A percentile compares a stretch with the other conserved stretches of the same genome.
Conservation (phyloP, 768 basidiomycete species). For the Mycena sanguinolenta region DNA sequence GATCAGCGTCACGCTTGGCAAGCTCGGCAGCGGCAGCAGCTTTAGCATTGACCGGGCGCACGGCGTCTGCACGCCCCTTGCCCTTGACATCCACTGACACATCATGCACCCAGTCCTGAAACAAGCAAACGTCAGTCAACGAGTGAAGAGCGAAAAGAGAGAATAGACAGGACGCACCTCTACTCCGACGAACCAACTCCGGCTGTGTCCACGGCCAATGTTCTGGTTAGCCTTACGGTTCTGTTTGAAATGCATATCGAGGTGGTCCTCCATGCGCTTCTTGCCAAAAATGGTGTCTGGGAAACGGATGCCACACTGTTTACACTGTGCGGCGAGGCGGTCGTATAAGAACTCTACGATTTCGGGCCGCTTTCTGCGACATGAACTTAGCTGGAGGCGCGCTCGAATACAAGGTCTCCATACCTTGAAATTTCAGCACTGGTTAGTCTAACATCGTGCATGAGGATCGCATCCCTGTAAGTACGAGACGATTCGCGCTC, state of each 20-base stretch:
- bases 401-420: slow-evolving; percentile 3
- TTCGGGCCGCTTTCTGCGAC: slow-evolving; percentile 66
- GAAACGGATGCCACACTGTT: slow-evolving; percentile 93
- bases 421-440: slow-evolving; percentile 83
- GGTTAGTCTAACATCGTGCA: slow-evolving; percentile 71
- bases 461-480: slow-evolving; percentile 73
- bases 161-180: slow-evolving; percentile 68
- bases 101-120: slow-evolving; percentile 92
- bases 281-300: slow-evolving; percentile 79
- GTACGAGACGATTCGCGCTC: slow-evolving; percentile 63
- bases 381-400: slow-evolving; percentile 17
- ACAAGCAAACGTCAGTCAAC: slow-evolving; percentile 31
- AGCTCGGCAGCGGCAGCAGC: slow-evolving; percentile 71
- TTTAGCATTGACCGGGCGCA: slow-evolving; percentile 66
- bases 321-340: slow-evolving; percentile 86
- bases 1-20: slow-evolving; percentile 81
- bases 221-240: slow-evolving; percentile 88
- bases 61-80: slow-evolving; percentile 72
- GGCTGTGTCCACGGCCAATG: slow-evolving; percentile 85
- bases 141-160: background rate
- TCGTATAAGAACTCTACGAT: slow-evolving; percentile 80
- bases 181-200: slow-evolving; percentile 88
- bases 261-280: slow-evolving; percentile 85
- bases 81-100: slow-evolving; percentile 71
- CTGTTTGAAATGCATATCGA: slow-evolving; percentile 97